phyloP scores from a whole-genome alignment of 208 protist species.

The Leishmania tarentolae region DNA sequence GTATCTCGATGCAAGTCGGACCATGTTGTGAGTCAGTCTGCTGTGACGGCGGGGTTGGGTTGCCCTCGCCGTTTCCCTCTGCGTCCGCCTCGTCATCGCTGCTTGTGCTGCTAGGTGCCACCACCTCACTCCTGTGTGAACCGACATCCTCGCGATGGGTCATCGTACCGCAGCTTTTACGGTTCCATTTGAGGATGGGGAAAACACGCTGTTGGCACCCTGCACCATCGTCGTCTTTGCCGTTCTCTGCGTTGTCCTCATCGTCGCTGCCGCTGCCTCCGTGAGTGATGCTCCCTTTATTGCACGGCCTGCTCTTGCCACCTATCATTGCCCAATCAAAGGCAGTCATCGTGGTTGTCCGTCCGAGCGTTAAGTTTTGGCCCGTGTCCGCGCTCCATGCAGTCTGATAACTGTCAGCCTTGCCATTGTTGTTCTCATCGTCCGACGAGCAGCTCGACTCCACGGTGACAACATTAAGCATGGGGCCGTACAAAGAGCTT shows the following conservation, averaged over 20 bases:
- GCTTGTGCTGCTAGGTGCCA: neutral
- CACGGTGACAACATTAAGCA: neutral
- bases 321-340: conserved; percentile 2
- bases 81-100: neutral
- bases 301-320: neutral
- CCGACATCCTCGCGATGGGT: neutral
- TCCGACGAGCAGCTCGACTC: neutral
- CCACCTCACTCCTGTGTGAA: neutral
- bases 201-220: neutral
- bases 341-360: conserved; percentile 10
- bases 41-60: neutral
- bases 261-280: neutral
- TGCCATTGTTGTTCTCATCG: neutral
- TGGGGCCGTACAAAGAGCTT: neutral
- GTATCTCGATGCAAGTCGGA: neutral
- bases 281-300: neutral
- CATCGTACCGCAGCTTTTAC: neutral
- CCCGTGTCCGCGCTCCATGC: neutral
- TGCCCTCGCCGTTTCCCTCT: neutral
- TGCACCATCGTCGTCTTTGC: neutral
- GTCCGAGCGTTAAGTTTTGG: neutral
- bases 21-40: neutral
- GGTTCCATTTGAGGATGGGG: neutral
- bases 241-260: neutral
- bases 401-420: too few relatives aligned